Evolutionary conservation across 257 asterid genomes (phyloP).

Genomic region (Paraleonurus japonicus): DNA sequence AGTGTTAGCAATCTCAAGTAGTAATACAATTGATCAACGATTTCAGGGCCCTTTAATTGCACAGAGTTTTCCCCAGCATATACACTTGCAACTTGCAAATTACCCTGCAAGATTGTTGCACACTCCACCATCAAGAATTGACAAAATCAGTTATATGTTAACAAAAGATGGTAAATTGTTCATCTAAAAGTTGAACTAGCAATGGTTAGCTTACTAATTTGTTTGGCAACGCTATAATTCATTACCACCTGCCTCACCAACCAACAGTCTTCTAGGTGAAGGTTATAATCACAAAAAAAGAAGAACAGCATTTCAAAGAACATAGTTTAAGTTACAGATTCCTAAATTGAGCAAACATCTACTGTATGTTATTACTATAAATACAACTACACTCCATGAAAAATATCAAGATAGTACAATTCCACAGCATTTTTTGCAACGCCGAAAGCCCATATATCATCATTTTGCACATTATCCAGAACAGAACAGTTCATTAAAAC

Average conservation of each 20-base stretch:
- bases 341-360: not conserved
- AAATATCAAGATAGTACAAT: not conserved
- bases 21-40: conserved; percentile 53
- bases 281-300: conserved; percentile 5
- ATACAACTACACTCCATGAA: not conserved
- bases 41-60: conserved; percentile 63
- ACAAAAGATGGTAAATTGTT: not conserved
- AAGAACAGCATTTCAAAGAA: not conserved
- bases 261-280: not conserved
- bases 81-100: conserved; percentile 72
- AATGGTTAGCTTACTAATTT: not conserved
- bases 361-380: not conserved
- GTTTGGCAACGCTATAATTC: not conserved
- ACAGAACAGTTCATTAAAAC: not conserved
- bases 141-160: not conserved
- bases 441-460: not conserved
- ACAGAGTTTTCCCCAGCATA: conserved; percentile 67
- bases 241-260: not conserved
- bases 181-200: not conserved
- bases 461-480: conserved; percentile 9
- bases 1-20: conserved; percentile 66
- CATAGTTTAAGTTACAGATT: not conserved
- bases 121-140: conserved; percentile 9
- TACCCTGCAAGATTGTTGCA: conserved; percentile 54
- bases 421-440: conserved; percentile 2